Conservation (phyloP, 164 flowering plant species). For the Umbellularia californica region DNA sequence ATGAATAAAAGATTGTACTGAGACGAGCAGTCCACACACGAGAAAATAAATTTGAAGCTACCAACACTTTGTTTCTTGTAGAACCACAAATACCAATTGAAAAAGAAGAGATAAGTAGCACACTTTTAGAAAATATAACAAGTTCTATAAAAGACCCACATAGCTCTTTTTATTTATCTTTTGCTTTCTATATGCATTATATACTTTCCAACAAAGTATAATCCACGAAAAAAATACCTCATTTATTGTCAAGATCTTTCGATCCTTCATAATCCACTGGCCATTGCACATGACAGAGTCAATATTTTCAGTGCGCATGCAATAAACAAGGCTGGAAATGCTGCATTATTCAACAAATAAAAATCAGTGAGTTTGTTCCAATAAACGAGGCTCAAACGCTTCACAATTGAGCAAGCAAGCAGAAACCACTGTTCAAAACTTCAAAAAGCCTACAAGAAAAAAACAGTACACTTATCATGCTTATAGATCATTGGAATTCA, state of each 20-base stretch:
- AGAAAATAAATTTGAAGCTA: neutral
- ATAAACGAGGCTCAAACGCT: neutral
- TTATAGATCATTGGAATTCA: neutral
- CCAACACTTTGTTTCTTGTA: neutral
- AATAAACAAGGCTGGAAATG: constrained; percentile 78
- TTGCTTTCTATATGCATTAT: neutral
- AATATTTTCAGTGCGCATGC: constrained; percentile 80
- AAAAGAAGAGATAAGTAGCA: too few species aligned
- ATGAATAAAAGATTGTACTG: neutral
- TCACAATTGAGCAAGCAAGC: neutral
- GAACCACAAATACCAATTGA: neutral
- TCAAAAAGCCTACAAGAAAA: too few species aligned
- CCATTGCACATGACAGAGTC: constrained; percentile 93
- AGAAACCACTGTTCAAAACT: neutral
- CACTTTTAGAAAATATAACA: neutral
- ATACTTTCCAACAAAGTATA: neutral
- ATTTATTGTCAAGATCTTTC: constrained; percentile 52
- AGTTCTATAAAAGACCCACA: neutral
- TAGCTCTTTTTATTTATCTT: too few species aligned
- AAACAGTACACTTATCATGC: neutral
- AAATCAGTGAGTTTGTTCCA: neutral
- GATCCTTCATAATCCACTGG: constrained; percentile 76
- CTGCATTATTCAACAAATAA: constrained; percentile 32
- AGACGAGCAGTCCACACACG: neutral
- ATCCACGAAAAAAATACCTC: constrained; percentile 49